phyloP scores from a whole-genome alignment of 108 stramenopile species.

The Aurantiochytrium sp. region DNA sequence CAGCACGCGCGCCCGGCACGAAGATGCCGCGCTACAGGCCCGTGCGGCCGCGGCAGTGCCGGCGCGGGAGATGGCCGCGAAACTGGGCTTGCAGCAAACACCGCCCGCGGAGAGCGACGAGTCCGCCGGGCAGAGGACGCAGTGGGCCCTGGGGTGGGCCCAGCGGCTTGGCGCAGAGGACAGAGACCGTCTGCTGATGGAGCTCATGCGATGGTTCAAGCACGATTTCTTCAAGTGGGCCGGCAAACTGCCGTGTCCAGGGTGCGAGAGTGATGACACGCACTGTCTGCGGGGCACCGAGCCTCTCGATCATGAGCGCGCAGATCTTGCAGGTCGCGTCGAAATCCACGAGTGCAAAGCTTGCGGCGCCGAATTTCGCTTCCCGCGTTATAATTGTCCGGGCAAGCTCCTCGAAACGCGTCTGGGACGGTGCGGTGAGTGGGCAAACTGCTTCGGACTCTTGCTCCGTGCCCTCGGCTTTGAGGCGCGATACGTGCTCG shows the following conservation, averaged over 20 bases:
- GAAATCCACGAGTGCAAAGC: conserved; percentile 44
- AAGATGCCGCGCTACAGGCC: not conserved
- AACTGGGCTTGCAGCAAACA: not conserved
- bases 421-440: conserved; percentile 90
- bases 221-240: conserved; percentile 57
- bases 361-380: conserved; percentile 65
- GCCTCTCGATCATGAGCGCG: conserved; percentile 28
- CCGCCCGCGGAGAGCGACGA: not conserved
- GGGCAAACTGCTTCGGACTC: conserved; percentile 86
- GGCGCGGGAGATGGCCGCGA: not conserved
- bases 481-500: conserved; percentile 80
- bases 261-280: conserved; percentile 29
- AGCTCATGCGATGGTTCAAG: conserved; percentile 52
- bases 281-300: not conserved
- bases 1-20: not conserved
- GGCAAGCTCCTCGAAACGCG: conserved; percentile 65
- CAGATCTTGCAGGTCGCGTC: conserved; percentile 26
- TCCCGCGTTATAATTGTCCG: conserved; percentile 83
- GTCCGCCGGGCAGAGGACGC: not conserved
- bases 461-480: conserved; percentile 73
- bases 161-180: not conserved
- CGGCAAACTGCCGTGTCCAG: conserved; percentile 44
- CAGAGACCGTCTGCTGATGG: not conserved
- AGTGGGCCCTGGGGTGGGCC: not conserved
- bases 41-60: not conserved